Evolutionary conservation across 2,329 filamentous ascomycete genomes (phyloP).

Genomic region (Diaporthe sp.): DNA sequence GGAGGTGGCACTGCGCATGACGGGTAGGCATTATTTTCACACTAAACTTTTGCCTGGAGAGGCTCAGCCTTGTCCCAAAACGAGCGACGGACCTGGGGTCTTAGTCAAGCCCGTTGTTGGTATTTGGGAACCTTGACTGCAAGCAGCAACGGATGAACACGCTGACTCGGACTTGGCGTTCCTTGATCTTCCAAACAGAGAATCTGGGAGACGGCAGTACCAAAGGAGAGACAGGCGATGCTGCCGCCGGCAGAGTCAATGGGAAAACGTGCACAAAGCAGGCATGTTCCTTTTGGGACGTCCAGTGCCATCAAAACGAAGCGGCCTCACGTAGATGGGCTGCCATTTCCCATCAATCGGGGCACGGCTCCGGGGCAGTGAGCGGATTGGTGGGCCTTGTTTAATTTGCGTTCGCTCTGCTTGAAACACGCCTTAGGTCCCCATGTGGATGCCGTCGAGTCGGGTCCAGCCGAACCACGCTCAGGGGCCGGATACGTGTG

Average conservation of each 20-base stretch:
- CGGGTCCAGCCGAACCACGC: constrained; percentile 1
- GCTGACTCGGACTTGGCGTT: constrained; percentile 9
- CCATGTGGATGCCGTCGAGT: constrained; percentile 24
- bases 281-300: background rate
- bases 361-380: constrained; percentile 16
- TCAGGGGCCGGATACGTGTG: constrained; percentile 25
- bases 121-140: background rate
- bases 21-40: background rate
- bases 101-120: background rate
- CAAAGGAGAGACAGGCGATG: background rate
- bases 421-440: constrained; percentile 29
- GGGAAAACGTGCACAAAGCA: background rate
- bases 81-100: background rate
- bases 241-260: background rate
- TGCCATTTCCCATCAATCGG: constrained; percentile 18
- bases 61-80: background rate
- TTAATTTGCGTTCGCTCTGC: constrained; percentile 23
- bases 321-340: background rate
- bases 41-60: background rate
- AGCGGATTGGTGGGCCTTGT: constrained; percentile 33
- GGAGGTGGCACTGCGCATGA: background rate
- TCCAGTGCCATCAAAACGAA: background rate
- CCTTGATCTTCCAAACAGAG: constrained; percentile 13
- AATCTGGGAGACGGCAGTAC: background rate
- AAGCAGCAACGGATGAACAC: constrained; percentile 8